Percentiles rank a stretch among this genome's conserved stretches.
phyloP scores from a whole-genome alignment of 2,329 filamentous ascomycete genomes.

The Hymenoscyphus infarciens region DNA sequence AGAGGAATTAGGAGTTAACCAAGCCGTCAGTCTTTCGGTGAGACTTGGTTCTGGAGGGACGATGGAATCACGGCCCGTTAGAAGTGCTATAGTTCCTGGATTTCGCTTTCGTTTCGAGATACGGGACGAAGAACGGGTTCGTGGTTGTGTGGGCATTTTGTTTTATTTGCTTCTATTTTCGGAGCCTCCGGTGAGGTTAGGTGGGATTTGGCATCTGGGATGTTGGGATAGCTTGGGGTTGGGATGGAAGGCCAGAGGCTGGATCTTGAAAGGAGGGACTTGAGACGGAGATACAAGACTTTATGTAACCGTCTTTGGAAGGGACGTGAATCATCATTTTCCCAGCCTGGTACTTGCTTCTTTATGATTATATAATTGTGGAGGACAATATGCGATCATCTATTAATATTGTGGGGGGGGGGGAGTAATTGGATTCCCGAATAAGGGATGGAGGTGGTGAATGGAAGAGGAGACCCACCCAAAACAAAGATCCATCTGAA shows the following conservation, averaged over 20 bases:
- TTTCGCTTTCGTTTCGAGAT: not conserved
- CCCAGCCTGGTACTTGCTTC: not conserved
- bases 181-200: not conserved
- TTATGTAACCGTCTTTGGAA: not conserved
- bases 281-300: not conserved
- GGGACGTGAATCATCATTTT: not conserved
- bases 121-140: not conserved
- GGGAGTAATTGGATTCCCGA: not conserved
- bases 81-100: not conserved
- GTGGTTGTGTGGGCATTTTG: not conserved
- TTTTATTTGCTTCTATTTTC: not conserved
- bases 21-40: not conserved
- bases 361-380: not conserved
- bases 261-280: not conserved
- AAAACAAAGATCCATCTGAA: not conserved
- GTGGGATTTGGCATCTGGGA: not conserved
- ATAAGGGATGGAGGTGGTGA: not conserved
- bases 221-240: not conserved
- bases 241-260: not conserved
- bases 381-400: not conserved
- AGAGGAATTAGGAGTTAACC: not conserved
- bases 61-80: not conserved
- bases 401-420: not conserved
- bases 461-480: not conserved
- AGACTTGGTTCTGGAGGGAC: not conserved